These are phyloP conservation scores for Crithidia acanthocephali DNA, from an alignment of 208 protist species.

Conservation along the genomic window DNA sequence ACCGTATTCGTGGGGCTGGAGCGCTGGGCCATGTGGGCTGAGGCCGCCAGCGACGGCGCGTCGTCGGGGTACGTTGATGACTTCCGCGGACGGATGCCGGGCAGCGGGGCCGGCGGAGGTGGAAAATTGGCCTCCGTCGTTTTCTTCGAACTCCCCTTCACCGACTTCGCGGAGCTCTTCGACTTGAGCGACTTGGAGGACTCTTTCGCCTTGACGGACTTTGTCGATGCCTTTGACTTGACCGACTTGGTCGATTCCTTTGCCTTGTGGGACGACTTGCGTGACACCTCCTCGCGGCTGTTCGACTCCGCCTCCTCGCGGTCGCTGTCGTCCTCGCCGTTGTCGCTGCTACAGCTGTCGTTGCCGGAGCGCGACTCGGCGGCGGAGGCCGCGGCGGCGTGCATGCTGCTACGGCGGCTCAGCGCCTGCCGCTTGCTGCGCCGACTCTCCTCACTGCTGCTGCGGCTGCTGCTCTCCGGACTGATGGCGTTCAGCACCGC, in stretches of 20 bases:
- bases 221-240: constrained; percentile 3
- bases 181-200: constrained; percentile 16
- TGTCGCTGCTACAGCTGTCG: constrained; percentile 14
- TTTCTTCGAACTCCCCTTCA: not conserved
- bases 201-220: not conserved
- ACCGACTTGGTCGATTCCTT: constrained; percentile 11
- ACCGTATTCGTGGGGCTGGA: constrained; percentile 5
- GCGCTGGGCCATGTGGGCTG: not conserved
- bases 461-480: constrained; percentile 17
- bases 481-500: constrained; percentile 17
- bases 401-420: not conserved
- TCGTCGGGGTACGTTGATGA: not conserved
- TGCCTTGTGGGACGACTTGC: not conserved
- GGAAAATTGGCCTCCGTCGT: not conserved
- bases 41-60: not conserved
- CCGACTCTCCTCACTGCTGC: constrained; percentile 6
- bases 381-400: not conserved
- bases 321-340: not conserved
- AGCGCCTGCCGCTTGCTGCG: not conserved
- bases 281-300: not conserved
- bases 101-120: constrained; percentile 4
- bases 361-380: not conserved
- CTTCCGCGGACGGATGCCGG: not conserved
- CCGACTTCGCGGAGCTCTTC: not conserved
- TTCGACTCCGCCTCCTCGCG: not conserved